Conservation (phyloP, 495 filamentous ascomycete genomes). For the Aspergillus panamensis region DNA sequence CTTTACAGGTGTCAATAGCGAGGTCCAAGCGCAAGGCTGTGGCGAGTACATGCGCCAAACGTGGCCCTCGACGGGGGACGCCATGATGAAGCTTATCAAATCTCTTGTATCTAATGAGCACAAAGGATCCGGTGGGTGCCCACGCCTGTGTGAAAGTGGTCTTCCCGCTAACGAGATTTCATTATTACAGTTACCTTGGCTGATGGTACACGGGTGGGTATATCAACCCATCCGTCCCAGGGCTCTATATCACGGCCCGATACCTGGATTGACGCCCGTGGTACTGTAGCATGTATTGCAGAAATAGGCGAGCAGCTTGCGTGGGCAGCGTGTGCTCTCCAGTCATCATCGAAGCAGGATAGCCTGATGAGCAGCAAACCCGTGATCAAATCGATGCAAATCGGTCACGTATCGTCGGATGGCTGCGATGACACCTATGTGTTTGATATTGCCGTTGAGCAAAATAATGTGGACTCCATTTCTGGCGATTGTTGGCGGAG, state of each 20-base stretch:
- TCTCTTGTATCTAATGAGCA: background rate
- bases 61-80: conserved; percentile 29
- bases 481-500: conserved; percentile 36
- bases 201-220: background rate
- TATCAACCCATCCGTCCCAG: background rate
- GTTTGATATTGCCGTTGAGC: background rate
- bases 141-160: too few species aligned
- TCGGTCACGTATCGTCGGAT: background rate
- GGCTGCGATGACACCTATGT: background rate
- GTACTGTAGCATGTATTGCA: background rate
- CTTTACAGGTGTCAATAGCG: conserved; percentile 20
- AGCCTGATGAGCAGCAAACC: conserved; percentile 5
- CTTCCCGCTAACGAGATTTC: too few species aligned
- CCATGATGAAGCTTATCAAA: conserved; percentile 22
- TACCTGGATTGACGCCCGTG: background rate
- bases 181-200: background rate
- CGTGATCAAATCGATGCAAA: background rate
- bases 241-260: background rate
- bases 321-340: conserved; percentile 11
- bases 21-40: conserved; percentile 31
- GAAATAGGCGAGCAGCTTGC: conserved; percentile 12
- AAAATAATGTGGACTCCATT: background rate
- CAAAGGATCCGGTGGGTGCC: background rate
- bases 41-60: conserved; percentile 28
- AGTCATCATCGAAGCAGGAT: background rate